A percentile compares a stretch with the other conserved stretches of the same genome.
Conservation (phyloP, 148 eudicot species). For the Chenopodium berlandieri region DNA sequence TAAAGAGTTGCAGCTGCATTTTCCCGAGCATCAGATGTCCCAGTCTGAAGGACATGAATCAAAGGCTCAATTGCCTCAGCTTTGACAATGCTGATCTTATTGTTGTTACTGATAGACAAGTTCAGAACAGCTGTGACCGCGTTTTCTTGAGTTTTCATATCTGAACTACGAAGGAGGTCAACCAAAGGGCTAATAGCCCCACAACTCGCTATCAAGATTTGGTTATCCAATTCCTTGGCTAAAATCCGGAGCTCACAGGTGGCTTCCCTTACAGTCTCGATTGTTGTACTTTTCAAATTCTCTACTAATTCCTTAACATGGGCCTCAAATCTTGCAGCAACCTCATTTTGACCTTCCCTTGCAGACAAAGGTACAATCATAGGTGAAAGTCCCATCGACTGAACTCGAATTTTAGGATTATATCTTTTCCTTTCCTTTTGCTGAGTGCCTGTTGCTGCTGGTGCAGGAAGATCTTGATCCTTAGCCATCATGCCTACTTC, state of each 20-base stretch:
- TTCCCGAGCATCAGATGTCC: conserved; percentile 79
- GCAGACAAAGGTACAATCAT: conserved; percentile 44
- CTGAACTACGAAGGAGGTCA: conserved; percentile 55
- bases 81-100: conserved; percentile 65
- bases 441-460: conserved; percentile 21
- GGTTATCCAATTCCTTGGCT: conserved; percentile 73
- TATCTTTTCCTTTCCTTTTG: conserved; percentile 45
- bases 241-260: conserved; percentile 61
- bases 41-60: conserved; percentile 71
- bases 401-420: conserved; percentile 46
- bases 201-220: conserved; percentile 60
- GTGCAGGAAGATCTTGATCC: conserved; percentile 40
- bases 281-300: conserved; percentile 48
- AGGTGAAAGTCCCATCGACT: conserved; percentile 49
- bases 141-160: conserved; percentile 58
- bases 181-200: conserved; percentile 66
- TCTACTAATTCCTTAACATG: conserved; percentile 53
- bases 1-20: conserved; percentile 88
- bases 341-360: conserved; percentile 41
- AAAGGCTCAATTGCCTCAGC: conserved; percentile 75
- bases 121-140: conserved; percentile 87
- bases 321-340: conserved; percentile 44
- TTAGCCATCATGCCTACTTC: conserved; percentile 42
- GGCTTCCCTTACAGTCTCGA: conserved; percentile 58
- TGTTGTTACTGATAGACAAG: conserved; percentile 77